phyloP scores from a whole-genome alignment of 129 eudicot species.

The Chrysanthemum makinoi region DNA sequence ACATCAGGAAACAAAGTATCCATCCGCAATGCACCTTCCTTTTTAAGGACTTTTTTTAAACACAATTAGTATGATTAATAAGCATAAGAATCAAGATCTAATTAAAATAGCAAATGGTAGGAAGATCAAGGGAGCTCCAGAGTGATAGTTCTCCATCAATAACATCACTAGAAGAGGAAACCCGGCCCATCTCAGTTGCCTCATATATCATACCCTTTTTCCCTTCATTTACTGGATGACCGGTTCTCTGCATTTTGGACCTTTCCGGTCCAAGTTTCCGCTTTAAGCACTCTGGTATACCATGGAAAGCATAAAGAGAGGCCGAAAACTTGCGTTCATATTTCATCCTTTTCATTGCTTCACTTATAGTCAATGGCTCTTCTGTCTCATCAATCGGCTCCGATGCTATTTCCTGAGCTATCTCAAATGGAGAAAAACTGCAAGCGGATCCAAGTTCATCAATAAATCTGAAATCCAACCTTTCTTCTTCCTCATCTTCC shows the following conservation, averaged over 20 bases:
- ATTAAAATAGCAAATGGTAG: constrained; percentile 47
- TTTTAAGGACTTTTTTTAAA: neutral
- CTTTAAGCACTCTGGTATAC: constrained; percentile 64
- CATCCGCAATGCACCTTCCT: neutral
- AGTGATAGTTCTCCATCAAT: constrained; percentile 41
- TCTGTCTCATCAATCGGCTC: constrained; percentile 18
- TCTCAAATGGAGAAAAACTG: constrained; percentile 54
- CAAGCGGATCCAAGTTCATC: constrained; percentile 51
- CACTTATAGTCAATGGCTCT: constrained; percentile 54
- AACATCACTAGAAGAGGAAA: constrained; percentile 9
- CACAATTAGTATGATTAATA: constrained; percentile 8
- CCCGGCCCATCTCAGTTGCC: constrained; percentile 17
- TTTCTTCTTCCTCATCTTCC: constrained; percentile 39
- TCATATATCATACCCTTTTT: constrained; percentile 4
- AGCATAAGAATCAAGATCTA: constrained; percentile 14
- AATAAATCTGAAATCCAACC: constrained; percentile 49
- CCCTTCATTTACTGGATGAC: constrained; percentile 26
- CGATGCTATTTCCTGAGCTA: constrained; percentile 47
- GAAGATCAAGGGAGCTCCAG: constrained; percentile 66
- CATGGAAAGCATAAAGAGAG: constrained; percentile 72
- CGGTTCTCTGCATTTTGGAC: constrained; percentile 35
- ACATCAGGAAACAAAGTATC: neutral
- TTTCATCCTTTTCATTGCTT: constrained; percentile 70
- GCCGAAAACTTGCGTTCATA: constrained; percentile 80
- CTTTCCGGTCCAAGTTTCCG: constrained; percentile 39